phyloP scores from a whole-genome alignment of 441 rosid genomes.

The Erodium trifolium region DNA sequence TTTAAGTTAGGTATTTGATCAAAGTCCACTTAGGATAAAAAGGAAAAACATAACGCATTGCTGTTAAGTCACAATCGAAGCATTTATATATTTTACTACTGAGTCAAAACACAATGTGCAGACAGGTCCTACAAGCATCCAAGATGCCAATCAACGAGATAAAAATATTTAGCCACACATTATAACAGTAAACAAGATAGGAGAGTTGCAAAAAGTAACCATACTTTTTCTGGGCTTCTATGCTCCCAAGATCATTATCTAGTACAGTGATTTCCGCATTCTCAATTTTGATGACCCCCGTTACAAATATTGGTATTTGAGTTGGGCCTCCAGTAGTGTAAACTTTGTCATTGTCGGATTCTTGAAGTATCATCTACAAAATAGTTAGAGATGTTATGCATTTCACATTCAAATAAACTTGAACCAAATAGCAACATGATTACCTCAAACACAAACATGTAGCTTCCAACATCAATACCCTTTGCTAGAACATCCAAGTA shows the following conservation, averaged over 20 bases:
- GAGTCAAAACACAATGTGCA: too few relatives aligned
- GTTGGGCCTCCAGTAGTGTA: conserved; percentile 56
- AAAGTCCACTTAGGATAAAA: too few relatives aligned
- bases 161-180: too few relatives aligned
- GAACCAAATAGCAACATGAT: conserved; percentile 11
- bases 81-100: too few relatives aligned
- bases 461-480: conserved; percentile 68
- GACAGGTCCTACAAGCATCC: too few relatives aligned
- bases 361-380: conserved; percentile 50
- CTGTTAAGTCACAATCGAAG: too few relatives aligned
- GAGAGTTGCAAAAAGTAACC: too few relatives aligned
- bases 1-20: too few relatives aligned
- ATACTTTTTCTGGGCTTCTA: conserved; percentile 63
- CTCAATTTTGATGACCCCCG: conserved; percentile 54
- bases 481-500: conserved; percentile 47
- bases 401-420: conserved; percentile 2
- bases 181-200: too few relatives aligned
- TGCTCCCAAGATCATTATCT: conserved; percentile 73
- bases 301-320: conserved; percentile 47
- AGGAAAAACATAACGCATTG: too few relatives aligned
- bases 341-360: conserved; percentile 42
- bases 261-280: conserved; percentile 66
- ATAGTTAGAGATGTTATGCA: conserved; percentile 13
- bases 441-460: conserved; percentile 81
- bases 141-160: too few relatives aligned